Base-by-base conservation (phyloP, 805 yeast genomes). In the Starmera amethionina region DNA sequence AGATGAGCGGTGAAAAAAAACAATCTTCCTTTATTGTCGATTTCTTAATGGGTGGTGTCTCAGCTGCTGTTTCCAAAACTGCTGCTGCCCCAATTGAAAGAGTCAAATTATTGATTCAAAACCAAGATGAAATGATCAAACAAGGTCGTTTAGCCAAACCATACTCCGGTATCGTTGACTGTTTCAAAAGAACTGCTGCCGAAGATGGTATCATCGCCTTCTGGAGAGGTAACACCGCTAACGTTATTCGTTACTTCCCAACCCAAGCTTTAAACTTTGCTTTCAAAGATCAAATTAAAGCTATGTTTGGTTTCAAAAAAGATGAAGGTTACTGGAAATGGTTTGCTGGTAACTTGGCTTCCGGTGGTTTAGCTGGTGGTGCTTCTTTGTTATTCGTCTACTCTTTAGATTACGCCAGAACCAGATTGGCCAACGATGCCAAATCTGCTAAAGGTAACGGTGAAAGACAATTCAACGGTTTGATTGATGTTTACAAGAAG, bases 201-300 rank as follows among this genome's bases (percentile, higher is more conserved):
- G 86, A 82, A 56, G 97, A 88, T 76, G 97, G 97, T 80, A 62
- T 84, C 50, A 75, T 71, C 54, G 72, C 97, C 50, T 87, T 88
- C 90, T 88, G 97, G 97, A 83, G 96, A 83, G 97, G 97, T 79
- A 88, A 88, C 89, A 89, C 96, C 54, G 97, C 97, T 62, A 88
- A 88, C 73, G 97, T 88, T 67, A 82, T 88, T 75, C 85, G 97
- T 78, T 88, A 89, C 81, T 88, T 88, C 95, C 97, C 97, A 70
- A 89, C 97, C 68, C 97, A 88, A 75, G 97, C 97, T 60, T 79
- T 88, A 66, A 88, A 88, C 83, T 89, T 88, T 63, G 97, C 97
- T 62, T 89, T 88, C 90, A 89, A 88, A 78, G 97, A 89, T 70
- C 84, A 86, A 75, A 85, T 89, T 76, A 88, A 88, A 82, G 78